phyloP scores from a whole-genome alignment of 768 basidiomycete genomes.

The Boletus fagicola region DNA sequence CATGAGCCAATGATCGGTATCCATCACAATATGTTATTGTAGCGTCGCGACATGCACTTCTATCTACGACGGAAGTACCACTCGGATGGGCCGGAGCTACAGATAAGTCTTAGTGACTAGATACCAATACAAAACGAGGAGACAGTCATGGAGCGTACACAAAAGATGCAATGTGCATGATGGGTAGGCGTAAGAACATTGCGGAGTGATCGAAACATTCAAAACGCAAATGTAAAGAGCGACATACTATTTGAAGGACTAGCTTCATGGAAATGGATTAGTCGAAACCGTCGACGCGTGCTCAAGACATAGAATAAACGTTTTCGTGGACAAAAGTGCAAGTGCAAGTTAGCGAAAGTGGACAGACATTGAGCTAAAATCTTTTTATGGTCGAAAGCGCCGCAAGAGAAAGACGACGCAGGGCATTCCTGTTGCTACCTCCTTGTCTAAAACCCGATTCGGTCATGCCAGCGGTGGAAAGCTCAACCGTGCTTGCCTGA shows the following conservation, averaged over 20 bases:
- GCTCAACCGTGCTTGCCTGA: constrained; percentile 13
- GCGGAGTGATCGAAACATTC: not conserved
- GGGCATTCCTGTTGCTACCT: constrained; percentile 19
- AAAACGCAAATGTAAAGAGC: constrained; percentile 7
- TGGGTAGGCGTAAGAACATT: not conserved
- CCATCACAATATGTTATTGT: not conserved
- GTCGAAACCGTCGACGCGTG: not conserved
- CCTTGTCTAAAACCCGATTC: constrained; percentile 16
- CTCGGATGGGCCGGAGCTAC: not conserved
- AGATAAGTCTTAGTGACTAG: not conserved
- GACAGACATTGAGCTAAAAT: constrained; percentile 5
- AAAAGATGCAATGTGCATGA: not conserved
- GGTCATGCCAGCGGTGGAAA: constrained; percentile 1
- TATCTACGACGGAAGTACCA: not conserved
- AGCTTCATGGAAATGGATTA: not conserved
- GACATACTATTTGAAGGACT: constrained; percentile 3
- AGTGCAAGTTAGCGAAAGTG: not conserved
- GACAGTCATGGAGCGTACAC: not conserved
- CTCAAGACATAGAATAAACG: constrained; percentile 9
- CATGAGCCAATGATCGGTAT: not conserved
- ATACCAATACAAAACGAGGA: constrained; percentile 20
- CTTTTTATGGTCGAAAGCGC: constrained; percentile 32
- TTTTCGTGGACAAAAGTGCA: constrained; percentile 3
- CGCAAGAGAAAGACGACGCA: constrained; percentile 32
- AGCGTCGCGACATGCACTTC: not conserved